Base-by-base conservation (phyloP, 2,329 filamentous ascomycete genomes). In the Orbilia oligospora region DNA sequence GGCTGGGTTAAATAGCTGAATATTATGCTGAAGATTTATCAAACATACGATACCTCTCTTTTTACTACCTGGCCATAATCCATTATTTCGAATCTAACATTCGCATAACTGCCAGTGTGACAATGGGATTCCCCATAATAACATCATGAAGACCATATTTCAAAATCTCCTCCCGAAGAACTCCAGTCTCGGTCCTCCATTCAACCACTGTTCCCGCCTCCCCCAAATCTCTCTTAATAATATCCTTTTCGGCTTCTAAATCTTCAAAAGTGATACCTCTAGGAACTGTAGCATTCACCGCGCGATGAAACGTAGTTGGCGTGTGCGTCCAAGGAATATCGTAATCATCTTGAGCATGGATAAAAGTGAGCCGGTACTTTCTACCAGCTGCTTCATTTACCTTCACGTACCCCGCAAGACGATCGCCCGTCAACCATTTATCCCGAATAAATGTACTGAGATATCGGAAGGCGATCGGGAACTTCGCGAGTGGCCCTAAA, bases 121-220 rank as follows among this genome's bases (percentile, higher is more conserved):
- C 85, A 3, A 88, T 84, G 0, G 88, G 87, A 82, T 89, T 88
- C 3, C 86, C 86, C 88, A 90, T 90, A 61, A 89, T 86, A 38
- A 86, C 84, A 83, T 90, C 89, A 70, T 90, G 88, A 16, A 89
- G 81, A 0, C 88, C 88, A 80, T 87, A 86, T 82, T 88, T 88
- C 4, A 88, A 73, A 5, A 90, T 87, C 64, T 89, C 85, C 81
- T 89, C 86, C 66, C 87, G 83, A n/a, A 90, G 84, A 0, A 87
- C 69, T 0, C 88, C 89, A 36, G 84, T 84, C 9, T 82, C 76
- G 0, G 86, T 87, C 55, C 80, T 82, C 84, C 86, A 86, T 65
- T 88, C 86, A 58, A 88, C 84, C 9, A 86, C 83, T 80, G 86
- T 88, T 0, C 88, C 88, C 1, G 86, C 88, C 53, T 85, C 84